Evolutionary conservation across 441 rosid species (phyloP), one percentile per base, ranked within the genome.

Genomic region (Mallotus repandus): DNA sequence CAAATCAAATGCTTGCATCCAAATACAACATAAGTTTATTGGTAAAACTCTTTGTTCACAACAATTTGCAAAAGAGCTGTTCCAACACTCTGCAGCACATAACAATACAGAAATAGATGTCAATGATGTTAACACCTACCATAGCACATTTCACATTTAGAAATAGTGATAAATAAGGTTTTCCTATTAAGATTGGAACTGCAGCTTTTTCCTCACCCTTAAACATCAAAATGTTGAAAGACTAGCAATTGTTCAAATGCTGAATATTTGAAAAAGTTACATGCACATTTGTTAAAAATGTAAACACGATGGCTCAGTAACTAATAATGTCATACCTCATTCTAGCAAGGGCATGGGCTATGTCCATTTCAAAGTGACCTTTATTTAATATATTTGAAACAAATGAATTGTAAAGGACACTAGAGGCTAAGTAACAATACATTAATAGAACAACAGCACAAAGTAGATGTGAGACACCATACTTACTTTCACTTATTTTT

Each of bases 401-500:
- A 19, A 4, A 0, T 0, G 5, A 15, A 43, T 19, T 38, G 32
- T n/a, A 22, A 22, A 21, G 13, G 49, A 62, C 3, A 59, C 14
- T 14, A 18, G 16, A 61, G 38, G 11, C 2, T 21, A 35, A 48
- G 49, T 6, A 48, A 46, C 2, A 11, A 48, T 53, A 46, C 21
- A 53, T 52, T 5, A 15, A 49, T 57, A 12, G 7, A 56, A 61
- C 11, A 29, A 55, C n/a, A 41, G 19, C 45, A 50, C 22, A 52
- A 25, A 59, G 55, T 29, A 71, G 50, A 74, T 41, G 38, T 52
- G 60, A 32, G 72, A 72, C 38, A 60, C 25, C 13, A 73, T 63
- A 81, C 98, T 89, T 77, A 93, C 99, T 96, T 83, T 96, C 98
- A 83, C 96, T 86, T 67, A 96, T 93, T 80, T 96, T 87, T 75